Conservation (phyloP, 768 basidiomycete genomes). For the Galerina marginata region DNA sequence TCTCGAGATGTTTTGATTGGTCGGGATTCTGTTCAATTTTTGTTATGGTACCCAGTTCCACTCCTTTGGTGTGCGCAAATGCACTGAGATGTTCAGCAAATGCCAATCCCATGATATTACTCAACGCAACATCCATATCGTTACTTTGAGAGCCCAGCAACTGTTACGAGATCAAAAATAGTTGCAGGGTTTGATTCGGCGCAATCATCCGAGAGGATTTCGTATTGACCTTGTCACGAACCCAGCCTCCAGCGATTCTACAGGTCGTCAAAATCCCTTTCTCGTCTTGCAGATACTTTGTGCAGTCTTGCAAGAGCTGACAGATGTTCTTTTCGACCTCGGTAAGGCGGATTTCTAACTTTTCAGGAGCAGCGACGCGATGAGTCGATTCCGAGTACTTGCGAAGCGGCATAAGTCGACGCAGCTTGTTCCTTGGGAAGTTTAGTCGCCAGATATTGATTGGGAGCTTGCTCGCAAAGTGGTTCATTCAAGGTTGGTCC, state of each 20-base stretch:
- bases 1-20: constrained; percentile 98
- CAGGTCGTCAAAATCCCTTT: constrained; percentile 67
- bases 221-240: constrained; percentile 86
- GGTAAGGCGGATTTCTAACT: constrained; percentile 60
- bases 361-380: constrained; percentile 24
- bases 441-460: not conserved
- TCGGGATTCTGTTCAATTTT: constrained; percentile 94
- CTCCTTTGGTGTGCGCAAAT: constrained; percentile 57
- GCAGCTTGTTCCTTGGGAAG: not conserved
- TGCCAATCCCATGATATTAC: constrained; percentile 85
- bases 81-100: constrained; percentile 83
- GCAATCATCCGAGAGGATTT: not conserved
- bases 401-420: constrained; percentile 20
- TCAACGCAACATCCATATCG: constrained; percentile 93
- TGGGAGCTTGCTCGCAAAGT: not conserved
- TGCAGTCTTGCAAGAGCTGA: constrained; percentile 80
- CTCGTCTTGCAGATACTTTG: constrained; percentile 54
- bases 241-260: constrained; percentile 98
- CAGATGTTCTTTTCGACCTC: constrained; percentile 74
- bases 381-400: constrained; percentile 9
- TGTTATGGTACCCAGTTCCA: constrained; percentile 65
- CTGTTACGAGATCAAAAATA: constrained; percentile 42
- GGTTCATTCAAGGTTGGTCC: not conserved
- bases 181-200: not conserved
- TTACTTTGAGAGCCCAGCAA: constrained; percentile 81